Conservation (phyloP, 2,329 filamentous ascomycete species). For the Exophiala oligosperma region DNA sequence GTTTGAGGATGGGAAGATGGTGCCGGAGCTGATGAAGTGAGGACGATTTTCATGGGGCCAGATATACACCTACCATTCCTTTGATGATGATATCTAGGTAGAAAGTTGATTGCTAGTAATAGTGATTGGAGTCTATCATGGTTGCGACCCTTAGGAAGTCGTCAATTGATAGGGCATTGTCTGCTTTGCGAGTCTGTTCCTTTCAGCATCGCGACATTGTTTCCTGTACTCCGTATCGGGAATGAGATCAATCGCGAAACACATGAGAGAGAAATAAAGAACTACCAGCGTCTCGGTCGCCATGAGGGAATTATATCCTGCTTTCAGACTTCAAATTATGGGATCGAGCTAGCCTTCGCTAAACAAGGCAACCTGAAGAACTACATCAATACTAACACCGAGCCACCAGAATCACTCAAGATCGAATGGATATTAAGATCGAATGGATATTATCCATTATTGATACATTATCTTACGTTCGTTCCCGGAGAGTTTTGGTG, state of each 20-base stretch:
- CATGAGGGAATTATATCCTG: constrained; percentile 24
- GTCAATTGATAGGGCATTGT: no score
- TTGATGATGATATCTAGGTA: background rate
- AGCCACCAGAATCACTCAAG: constrained; percentile 18
- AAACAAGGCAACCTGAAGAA: constrained; percentile 22
- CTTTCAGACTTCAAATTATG: constrained; percentile 23
- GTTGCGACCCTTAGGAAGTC: no score
- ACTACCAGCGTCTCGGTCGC: constrained; percentile 23
- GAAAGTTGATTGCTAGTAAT: background rate
- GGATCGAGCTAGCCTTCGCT: constrained; percentile 25
- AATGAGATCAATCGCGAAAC: constrained; percentile 25
- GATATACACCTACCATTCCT: no score
- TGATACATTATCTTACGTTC: constrained; percentile 7
- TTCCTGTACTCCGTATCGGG: no score
- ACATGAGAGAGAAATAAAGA: constrained; percentile 24
- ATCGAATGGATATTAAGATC: no score
- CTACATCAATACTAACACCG: constrained; percentile 21
- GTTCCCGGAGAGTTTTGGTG: constrained; percentile 16
- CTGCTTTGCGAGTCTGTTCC: no score
- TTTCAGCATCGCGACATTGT: no score
- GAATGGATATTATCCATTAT: constrained; percentile 22
- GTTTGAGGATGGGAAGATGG: constrained; percentile 8
- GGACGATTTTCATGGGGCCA: background rate
- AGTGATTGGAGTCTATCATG: no score
- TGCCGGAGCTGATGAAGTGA: background rate